Evolutionary conservation across 768 basidiomycete genomes (phyloP).

Genomic region (Lactarius sanguifluus): DNA sequence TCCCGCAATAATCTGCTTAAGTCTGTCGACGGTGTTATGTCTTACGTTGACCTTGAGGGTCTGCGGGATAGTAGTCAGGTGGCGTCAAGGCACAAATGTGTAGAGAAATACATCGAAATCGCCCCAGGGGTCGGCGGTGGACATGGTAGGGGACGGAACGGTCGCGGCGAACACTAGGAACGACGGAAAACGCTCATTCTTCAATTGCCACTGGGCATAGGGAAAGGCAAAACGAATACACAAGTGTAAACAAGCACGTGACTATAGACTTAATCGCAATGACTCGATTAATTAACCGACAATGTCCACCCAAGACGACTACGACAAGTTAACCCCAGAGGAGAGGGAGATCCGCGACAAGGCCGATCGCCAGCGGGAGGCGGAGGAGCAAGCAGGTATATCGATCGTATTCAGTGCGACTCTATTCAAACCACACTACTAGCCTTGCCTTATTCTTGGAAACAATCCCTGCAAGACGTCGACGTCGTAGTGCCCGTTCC

Average conservation of each 20-base stretch:
- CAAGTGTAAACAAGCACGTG: conserved; percentile 37
- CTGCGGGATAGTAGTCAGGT: conserved; percentile 39
- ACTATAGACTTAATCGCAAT: not conserved
- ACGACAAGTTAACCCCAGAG: conserved; percentile 75
- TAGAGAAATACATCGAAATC: conserved; percentile 66
- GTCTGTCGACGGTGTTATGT: conserved; percentile 79
- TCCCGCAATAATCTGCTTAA: conserved; percentile 77
- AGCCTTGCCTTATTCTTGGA: conserved; percentile 93
- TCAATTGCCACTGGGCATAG: conserved; percentile 5
- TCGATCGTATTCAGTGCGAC: conserved; percentile 30
- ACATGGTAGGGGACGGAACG: conserved; percentile 45
- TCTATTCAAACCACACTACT: conserved; percentile 27
- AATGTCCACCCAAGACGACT: conserved; percentile 44
- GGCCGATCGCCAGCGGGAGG: conserved; percentile 65
- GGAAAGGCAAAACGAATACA: conserved; percentile 32
- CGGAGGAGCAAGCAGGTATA: conserved; percentile 82
- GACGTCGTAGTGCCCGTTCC: conserved; percentile 84
- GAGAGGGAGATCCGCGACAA: conserved; percentile 75
- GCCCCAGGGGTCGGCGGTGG: conserved; percentile 58
- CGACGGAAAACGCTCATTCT: not conserved
- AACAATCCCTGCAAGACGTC: conserved; percentile 83
- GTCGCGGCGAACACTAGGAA: conserved; percentile 3
- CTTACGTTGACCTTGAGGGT: conserved; percentile 67
- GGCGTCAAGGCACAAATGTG: conserved; percentile 13
- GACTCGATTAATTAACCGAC: not conserved